Base-by-base conservation (phyloP, 1,284 basidiomycete species). In the Trametes pubescens region DNA sequence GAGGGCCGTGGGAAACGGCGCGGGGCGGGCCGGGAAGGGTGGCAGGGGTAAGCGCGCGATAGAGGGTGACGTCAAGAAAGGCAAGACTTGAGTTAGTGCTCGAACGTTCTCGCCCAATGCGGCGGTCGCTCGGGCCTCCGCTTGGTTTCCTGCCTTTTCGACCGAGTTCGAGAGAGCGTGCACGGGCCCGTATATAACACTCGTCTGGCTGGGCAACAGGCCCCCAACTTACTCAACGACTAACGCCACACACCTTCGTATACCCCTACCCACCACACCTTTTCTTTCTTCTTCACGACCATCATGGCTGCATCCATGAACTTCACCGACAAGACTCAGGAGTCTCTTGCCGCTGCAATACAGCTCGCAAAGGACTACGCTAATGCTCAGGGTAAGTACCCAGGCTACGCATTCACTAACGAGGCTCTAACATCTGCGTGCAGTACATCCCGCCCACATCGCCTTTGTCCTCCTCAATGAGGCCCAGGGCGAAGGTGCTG, bases 291-390 rank as follows among this genome's bases (percentile, higher is more conserved):
- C 60, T 53, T 53, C 18, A 75, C 59, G 44, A 56, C 53, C n/a
- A 51, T 48, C 69, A 91, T 91, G 86, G 70, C 82, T 62, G 78
- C 81, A 34, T 86, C 85, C 78, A 80, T 90, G 67, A 88, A 95
- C 61, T 91, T 94, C 72, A 96, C 94, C 18, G 92, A 95, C 75
- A 91, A 90, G 74, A 86, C 93, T 9, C 84, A 88, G 72, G 81
- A 86, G 69, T 83, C 89, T 26, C 72, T 95, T 59, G 76, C 83
- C 49, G 84, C 86, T 51, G 89, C 93, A 1, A 76, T 94, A 57
- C 92, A 94, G 74, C 84, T 93, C 48, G 92, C 94, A 37, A 93
- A 88, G 74, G 93, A 95, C 76, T 87, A 94, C 75, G 83, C 90
- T 11, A 89, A 95, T 73, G 87, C 88, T 1, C 91, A 94, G 83